Evolutionary conservation across 805 yeast genomes (phyloP), one percentile per base, ranked within the genome.

Genomic region (Nakazawaea anatomiae): DNA sequence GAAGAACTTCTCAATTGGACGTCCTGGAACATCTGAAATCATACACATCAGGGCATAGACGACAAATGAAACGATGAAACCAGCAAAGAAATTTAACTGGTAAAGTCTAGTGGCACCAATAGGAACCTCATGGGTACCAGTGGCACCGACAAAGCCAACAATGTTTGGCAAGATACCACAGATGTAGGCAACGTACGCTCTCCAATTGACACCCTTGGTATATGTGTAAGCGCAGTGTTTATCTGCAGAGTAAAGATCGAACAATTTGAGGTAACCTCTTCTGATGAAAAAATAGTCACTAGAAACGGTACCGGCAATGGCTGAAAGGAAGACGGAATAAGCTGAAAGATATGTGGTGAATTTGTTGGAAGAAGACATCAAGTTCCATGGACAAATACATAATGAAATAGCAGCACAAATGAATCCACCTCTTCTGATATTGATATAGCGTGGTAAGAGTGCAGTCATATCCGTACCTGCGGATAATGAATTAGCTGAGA

Each of bases 61-160:
- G 3, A 73, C 42, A 51, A 77, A 77, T 0, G 95, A 72, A 1
- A 79, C 64, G 38, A 80, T 60, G 67, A 85, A 88, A 1, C 97
- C 96, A 53, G 85, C 76, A 57, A 89, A 82, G 72, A 83, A 89
- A 65, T 85, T 85, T 58, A 89, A 69, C 54, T 83, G 71, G 71
- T 87, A 89, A 44, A 89, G 79, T 52, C 79, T 73, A 52, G 80
- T 78, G 9, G 96, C 96, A 34, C 92, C 96, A 44, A 71, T 69
- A 31, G 96, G 95, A 12, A 89, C 95, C 6, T 45, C 51, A 53
- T 73, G 76, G n/a, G 82, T 77, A 39, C 84, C 87, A 28, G 87
- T 82, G 8, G 90, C 89, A 55, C 96, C 89, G 6, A 85, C 92
- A 59, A 89, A 89, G 1, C 97, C 97, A 25, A 86, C 86, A 61